Base-by-base conservation (phyloP, 768 basidiomycete genomes). In the Auriscalpium vulgare region DNA sequence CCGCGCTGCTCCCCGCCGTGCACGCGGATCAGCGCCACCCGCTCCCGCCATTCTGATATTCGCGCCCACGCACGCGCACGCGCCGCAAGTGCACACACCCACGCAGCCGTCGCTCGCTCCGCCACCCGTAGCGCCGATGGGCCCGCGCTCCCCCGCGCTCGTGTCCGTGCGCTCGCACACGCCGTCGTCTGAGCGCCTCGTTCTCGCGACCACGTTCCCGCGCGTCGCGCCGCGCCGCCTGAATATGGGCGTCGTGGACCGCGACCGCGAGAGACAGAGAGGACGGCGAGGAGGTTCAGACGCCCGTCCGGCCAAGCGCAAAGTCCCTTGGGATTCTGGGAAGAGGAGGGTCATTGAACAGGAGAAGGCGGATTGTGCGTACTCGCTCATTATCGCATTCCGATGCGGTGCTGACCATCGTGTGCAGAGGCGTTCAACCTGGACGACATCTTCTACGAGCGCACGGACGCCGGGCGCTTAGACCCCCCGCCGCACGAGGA, bases 311-410 rank as follows among this genome's bases (percentile, higher is more conserved):
- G 60, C 93, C 89, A 0, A 93, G 90, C 67, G 87, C 81, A 37
- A 97, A 95, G 68, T 91, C 93, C 4, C 77, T 94, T n/a, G n/a
- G n/a, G n/a, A n/a, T n/a, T n/a, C n/a, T 2, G 93, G 93, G 16
- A 97, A 95, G 73, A 78, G 89, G 62, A 79, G 75, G 62, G 80
- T 85, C 14, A 69, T 83, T 8, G 81, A 81, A 44, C 67, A 70
- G 38, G 80, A 82, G 50, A 74, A 74, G 9, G 57, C 68, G 29
- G 80, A 80, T 37, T 71, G 80, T 80, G 62, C 55, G 80, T 75
- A 53, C 21, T 37, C 44, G 5, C 54, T 55, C 50, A 4, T 44
- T 47, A 23, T 40, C 52, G 43, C 53, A 19, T 37, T 45, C 16
- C 44, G 29, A 8, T 5, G 44, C n/a, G 43, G 29, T 49, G 55